Evolutionary conservation across 2,329 filamentous ascomycete species (phyloP).

Genomic region (Exophiala dermatitidis): DNA sequence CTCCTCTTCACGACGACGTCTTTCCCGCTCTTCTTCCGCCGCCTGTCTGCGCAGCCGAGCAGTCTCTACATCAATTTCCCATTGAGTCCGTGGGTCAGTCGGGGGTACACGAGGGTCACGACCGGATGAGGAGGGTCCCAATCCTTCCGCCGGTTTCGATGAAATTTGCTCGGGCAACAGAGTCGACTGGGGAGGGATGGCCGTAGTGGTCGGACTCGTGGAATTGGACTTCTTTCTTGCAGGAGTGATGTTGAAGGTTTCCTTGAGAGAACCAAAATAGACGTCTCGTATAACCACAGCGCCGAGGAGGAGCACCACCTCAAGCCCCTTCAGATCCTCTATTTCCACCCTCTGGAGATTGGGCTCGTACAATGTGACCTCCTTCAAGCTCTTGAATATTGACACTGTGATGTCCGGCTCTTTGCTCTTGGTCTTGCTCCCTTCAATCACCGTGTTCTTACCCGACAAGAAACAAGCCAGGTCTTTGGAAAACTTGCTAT

Average conservation of each 20-base stretch:
- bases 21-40: slow-evolving; percentile 38
- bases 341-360: slow-evolving; percentile 86
- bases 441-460: slow-evolving; percentile 55
- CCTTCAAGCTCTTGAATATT: slow-evolving; percentile 67
- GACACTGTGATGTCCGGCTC: slow-evolving; percentile 96
- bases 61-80: slow-evolving; percentile 47
- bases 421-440: slow-evolving; percentile 66
- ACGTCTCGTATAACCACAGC: slow-evolving; percentile 56
- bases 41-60: slow-evolving; percentile 39
- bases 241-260: slow-evolving; percentile 68
- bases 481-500: slow-evolving; percentile 77
- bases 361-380: slow-evolving; percentile 85
- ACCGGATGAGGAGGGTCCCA: background rate
- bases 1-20: slow-evolving; percentile 43
- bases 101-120: slow-evolving; percentile 31
- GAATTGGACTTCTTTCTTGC: slow-evolving; percentile 20
- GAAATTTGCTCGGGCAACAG: slow-evolving; percentile 8
- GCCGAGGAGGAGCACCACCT: slow-evolving; percentile 64
- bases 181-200: slow-evolving; percentile 3
- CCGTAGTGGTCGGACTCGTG: slow-evolving; percentile 26
- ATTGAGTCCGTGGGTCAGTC: slow-evolving; percentile 47
- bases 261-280: slow-evolving; percentile 57
- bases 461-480: slow-evolving; percentile 83
- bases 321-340: slow-evolving; percentile 87
- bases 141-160: slow-evolving; percentile 26